Evolutionary conservation across 768 basidiomycete genomes (phyloP), one percentile per base, ranked within the genome.

Genomic region (Phylloporus sp.): DNA sequence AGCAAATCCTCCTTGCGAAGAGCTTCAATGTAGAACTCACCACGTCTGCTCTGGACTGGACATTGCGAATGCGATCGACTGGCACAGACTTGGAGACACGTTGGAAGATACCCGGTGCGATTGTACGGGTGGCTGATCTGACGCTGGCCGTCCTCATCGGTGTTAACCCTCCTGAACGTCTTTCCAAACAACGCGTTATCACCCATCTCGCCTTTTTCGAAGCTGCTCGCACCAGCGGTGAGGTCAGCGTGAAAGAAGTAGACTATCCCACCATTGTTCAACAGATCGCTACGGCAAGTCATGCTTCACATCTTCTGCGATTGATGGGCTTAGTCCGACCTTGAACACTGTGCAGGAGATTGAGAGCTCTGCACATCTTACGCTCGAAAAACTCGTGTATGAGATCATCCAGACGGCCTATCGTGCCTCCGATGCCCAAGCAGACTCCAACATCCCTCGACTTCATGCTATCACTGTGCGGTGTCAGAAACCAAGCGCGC

Each of bases 401-500:
- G 74, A 72, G 27, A 75, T 83, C 22, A 73, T 79, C 20, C 41
- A 63, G 6, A 78, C 78, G 2, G 70, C 76, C 0, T 85, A 78
- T 64, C 73, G 82, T 11, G 86, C 85, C 0, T 72, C 85, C 23
- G 85, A 88, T 73, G 72, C 46, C 52, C 67, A 24, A 12, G 4
- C 27, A 11, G 22, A 11, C 18, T 47, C 47, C 2, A 7, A 27
- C 1, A 49, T 60, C 1, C 70, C 71, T 9, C 68, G 63, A 9
- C 60, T 80, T 0, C 62, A 70, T 15, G 57, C 67, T 3, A 72
- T 85, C 2, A 79, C 78, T 2, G 78, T 82, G 4, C 71, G 78
- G 0, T 75, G 84, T 20, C 79, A 80, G 51, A 91, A 90, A 57
- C 87, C 88, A 0, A 82, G 80, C 48, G 88, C 88, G 0, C 66